These are phyloP conservation scores for Fusarium nanum DNA, from an alignment of 2,329 filamentous ascomycete species.

Conservation along the genomic window DNA sequence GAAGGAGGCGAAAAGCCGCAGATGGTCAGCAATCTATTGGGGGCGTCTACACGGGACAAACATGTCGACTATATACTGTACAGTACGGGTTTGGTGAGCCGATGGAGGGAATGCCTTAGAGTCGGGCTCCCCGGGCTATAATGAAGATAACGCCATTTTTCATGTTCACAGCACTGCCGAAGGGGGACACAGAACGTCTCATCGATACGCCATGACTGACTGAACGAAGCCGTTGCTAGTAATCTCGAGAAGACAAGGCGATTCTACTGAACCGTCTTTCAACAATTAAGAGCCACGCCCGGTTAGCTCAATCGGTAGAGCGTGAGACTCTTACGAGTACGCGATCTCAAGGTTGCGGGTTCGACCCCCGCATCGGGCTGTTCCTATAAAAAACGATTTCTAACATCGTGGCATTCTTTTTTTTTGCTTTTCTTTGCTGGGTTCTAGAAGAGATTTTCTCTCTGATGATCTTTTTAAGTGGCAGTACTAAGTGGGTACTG, in stretches of 20 bases:
- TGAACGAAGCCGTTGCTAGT: not conserved
- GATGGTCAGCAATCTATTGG: conserved; percentile 8
- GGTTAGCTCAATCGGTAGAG: conserved; percentile 61
- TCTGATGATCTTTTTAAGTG: not conserved
- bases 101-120: conserved; percentile 12
- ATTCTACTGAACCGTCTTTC: not conserved
- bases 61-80: conserved; percentile 31
- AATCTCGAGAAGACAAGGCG: not conserved
- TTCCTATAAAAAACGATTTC: conserved; percentile 43
- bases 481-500: not conserved
- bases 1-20: conserved; percentile 7
- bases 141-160: conserved; percentile 34
- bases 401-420: conserved; percentile 3
- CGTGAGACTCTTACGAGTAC: conserved; percentile 70
- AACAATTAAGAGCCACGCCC: conserved; percentile 24
- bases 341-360: conserved; percentile 65
- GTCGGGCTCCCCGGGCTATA: conserved; percentile 37
- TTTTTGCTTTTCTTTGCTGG: not conserved
- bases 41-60: conserved; percentile 35
- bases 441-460: not conserved
- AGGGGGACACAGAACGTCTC: not conserved
- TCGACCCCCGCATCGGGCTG: conserved; percentile 59
- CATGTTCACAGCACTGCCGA: not conserved
- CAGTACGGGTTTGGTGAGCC: conserved; percentile 32
- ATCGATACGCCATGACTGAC: not conserved